Base-by-base conservation (phyloP, 441 rosid species). In the Adansonia rubrostipa region DNA sequence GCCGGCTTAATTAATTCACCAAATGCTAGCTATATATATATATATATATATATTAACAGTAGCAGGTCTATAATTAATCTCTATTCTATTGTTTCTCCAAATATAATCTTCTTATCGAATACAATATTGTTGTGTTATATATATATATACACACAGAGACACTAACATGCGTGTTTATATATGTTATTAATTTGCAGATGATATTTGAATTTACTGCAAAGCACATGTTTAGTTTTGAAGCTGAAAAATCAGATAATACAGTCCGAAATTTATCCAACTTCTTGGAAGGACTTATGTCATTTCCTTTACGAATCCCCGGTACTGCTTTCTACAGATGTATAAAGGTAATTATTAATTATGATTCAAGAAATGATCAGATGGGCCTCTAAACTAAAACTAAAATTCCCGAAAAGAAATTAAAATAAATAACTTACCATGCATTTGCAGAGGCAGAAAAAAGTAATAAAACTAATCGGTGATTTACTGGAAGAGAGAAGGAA, bases 201-300 rank as follows among this genome's bases (percentile, higher is more conserved):
- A 54, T 53, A 51, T 60, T 73, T 53, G 70, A 61, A 3, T 67
- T 78, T n/a, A n/a, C 76, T 3, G 62, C 79, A 33, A 78, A 60
- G 54, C 24, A 22, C 8, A 11, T 81, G 9, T 68, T 79, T 6
- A 17, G 86, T n/a, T 76, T 76, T 56, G 80, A 80, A 2, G 28
- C 76, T 0, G 63, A 53, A 45, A 74, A 40, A 8, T 58, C 80
- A 5, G 77, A 71, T 13, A 61, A 71, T 2, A 8, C 75, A 44
- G 45, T 72, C 1, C 77, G 57, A 9, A 44, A 24, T 9, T 61
- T 78, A 8, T 9, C 60, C 8, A 47, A 47, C 47, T 40, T 81
- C 28, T 7, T 20, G 20, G 24, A 22, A n/a, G 77, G 80, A 14
- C 45, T 84, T 3, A 60, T 84, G 80, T 36, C 86, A 3, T 66